Evolutionary conservation across 345 rosid species (phyloP), one percentile per base, ranked within the genome.

Genomic region (Eucalyptus sp.): DNA sequence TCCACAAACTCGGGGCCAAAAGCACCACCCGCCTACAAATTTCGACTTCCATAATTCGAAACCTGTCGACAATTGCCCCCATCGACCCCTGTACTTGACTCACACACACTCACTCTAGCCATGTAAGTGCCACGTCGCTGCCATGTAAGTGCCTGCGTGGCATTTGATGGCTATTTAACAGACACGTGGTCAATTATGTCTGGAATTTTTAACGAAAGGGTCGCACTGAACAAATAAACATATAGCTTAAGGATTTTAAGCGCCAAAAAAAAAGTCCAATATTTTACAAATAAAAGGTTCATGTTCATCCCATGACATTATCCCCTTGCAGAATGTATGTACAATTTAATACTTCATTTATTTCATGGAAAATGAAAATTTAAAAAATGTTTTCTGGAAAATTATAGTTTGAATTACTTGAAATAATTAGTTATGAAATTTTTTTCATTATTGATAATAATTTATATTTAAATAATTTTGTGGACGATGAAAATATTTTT

Each of bases 211-310:
- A 9, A 33, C 4, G 12, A 17, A 16, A 68, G 43, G 43, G 31
- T 17, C 2, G 8, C 80, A 8, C 1, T 8, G 1, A 68, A 33
- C 12, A 8, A 8, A 4, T 37, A 2, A 16, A 66, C 2, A 15
- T 17, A 5, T 31, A 68, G 24, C 43, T 68, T 8, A 68, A 68
- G 80, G 2, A 68, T 37, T 37, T 68, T 17, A 17, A 31, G 80
- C 0, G 2, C 24, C 16, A n/a, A 64, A 8, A 68, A 60, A 22
- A 3, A 3, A 11, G 17, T 22, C 24, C 0, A 1, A 9, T 9
- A 31, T 16, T 31, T 31, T 33, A 31, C 3, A 8, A 16, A 31
- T 31, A 31, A 64, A 66, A 15, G 37, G 43, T 31, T 66, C 6
- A 16, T 4, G 43, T 15, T 60, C 1, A 60, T 27, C 4, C 0